These are phyloP conservation scores for Teunomyces gatunensis DNA, from an alignment of 805 yeast genomes.

Conservation along the genomic window DNA sequence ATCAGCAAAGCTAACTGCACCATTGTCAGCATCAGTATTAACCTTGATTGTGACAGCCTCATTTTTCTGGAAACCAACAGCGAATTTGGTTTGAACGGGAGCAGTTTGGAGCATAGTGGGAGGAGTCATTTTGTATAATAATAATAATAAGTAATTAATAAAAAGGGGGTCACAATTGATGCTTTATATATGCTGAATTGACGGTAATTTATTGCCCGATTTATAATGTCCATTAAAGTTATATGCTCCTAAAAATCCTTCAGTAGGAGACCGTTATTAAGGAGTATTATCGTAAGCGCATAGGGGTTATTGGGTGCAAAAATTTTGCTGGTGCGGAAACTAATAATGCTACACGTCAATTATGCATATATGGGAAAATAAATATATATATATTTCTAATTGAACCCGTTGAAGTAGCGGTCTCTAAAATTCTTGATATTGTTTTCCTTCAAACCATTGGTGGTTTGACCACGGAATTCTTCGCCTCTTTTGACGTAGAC, in stretches of 20 bases:
- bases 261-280: background rate
- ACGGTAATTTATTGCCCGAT: background rate
- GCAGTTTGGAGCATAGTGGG: conserved; percentile 32
- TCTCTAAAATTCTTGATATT: conserved; percentile 64
- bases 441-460: conserved; percentile 42
- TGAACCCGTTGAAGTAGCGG: conserved; percentile 71
- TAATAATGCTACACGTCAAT: background rate
- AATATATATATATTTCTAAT: conserved; percentile 7
- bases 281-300: conserved; percentile 3
- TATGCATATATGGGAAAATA: background rate
- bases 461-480: conserved; percentile 47
- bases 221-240: background rate
- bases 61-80: background rate
- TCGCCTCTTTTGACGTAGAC: conserved; percentile 69
- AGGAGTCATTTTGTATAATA: conserved; percentile 25
- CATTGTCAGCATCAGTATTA: conserved; percentile 19
- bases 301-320: conserved; percentile 8
- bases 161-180: background rate
- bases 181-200: background rate
- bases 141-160: background rate
- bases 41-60: conserved; percentile 8
- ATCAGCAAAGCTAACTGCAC: conserved; percentile 41
- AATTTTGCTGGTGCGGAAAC: background rate
- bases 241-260: conserved; percentile 1
- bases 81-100: conserved; percentile 6